Evolutionary conservation across 2,329 filamentous ascomycete genomes (phyloP).

Genomic region (Phoma sp.): DNA sequence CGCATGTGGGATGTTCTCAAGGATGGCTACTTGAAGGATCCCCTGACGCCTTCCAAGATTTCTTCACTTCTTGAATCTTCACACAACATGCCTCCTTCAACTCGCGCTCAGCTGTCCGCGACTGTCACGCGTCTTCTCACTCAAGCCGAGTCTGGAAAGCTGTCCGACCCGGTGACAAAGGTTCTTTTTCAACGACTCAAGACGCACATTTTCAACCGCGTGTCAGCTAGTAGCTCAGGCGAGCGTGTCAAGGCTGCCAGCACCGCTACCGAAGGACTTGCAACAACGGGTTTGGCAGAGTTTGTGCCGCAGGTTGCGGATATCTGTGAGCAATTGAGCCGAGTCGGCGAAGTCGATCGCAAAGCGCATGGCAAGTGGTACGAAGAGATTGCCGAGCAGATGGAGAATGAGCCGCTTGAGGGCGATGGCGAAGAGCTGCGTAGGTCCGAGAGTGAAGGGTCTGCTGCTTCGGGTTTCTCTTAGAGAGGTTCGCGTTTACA

Average conservation of each 20-base stretch:
- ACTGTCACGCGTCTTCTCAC: slow-evolving; percentile 58
- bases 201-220: slow-evolving; percentile 68
- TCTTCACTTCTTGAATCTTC: slow-evolving; percentile 57
- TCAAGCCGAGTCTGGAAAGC: slow-evolving; percentile 57
- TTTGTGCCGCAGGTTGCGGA: slow-evolving; percentile 72
- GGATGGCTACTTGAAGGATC: slow-evolving; percentile 62
- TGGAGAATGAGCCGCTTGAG: slow-evolving; percentile 48
- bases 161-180: slow-evolving; percentile 68
- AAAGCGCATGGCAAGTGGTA: slow-evolving; percentile 74
- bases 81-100: slow-evolving; percentile 56
- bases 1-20: slow-evolving; percentile 75
- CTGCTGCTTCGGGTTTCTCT: slow-evolving; percentile 19
- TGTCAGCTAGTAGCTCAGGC: slow-evolving; percentile 69
- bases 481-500: neutral
- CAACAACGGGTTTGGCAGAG: slow-evolving; percentile 72
- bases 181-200: slow-evolving; percentile 72
- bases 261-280: slow-evolving; percentile 71
- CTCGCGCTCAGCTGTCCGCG: slow-evolving; percentile 51
- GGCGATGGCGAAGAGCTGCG: slow-evolving; percentile 40
- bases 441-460: slow-evolving; percentile 34
- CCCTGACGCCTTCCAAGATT: slow-evolving; percentile 53
- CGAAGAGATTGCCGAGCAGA: slow-evolving; percentile 67
- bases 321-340: slow-evolving; percentile 71
- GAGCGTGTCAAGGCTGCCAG: slow-evolving; percentile 74
- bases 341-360: slow-evolving; percentile 70